Evolutionary conservation across 495 filamentous ascomycete genomes (phyloP).

Genomic region (Tuber indicum): DNA sequence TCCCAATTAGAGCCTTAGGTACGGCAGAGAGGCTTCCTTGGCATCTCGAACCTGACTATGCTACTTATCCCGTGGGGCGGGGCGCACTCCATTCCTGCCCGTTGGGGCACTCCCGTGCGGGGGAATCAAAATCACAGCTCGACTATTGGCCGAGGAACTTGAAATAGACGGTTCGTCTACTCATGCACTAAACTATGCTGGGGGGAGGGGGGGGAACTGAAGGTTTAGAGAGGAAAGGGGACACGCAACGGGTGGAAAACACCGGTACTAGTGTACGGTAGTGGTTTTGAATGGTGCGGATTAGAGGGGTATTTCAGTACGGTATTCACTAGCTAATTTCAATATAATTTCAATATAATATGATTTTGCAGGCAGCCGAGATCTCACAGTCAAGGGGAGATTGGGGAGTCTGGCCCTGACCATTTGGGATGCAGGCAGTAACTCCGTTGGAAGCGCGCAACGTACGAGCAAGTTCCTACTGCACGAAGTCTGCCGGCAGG

Average conservation of each 20-base stretch:
- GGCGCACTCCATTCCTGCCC: background rate
- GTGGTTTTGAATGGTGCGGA: background rate
- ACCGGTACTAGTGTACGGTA: background rate
- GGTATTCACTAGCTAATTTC: background rate
- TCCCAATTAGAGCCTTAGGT: background rate
- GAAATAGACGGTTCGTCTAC: background rate
- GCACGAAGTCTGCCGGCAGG: constrained; percentile 1
- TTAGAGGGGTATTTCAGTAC: background rate
- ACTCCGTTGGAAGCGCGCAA: background rate
- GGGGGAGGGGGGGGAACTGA: background rate
- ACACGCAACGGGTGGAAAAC: background rate
- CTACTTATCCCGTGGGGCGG: background rate
- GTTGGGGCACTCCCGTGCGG: background rate
- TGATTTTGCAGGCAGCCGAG: background rate
- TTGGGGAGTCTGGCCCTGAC: background rate
- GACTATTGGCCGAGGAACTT: background rate
- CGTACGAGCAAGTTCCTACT: background rate
- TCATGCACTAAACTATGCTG: background rate
- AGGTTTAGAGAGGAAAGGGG: background rate
- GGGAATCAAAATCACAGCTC: background rate
- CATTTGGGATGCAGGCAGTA: background rate
- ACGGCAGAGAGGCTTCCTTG: background rate
- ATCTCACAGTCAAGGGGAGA: background rate
- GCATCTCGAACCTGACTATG: background rate
- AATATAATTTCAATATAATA: no score